These are phyloP conservation scores for Camellia japonica DNA, from an alignment of 148 eudicot species.

Conservation along the genomic window DNA sequence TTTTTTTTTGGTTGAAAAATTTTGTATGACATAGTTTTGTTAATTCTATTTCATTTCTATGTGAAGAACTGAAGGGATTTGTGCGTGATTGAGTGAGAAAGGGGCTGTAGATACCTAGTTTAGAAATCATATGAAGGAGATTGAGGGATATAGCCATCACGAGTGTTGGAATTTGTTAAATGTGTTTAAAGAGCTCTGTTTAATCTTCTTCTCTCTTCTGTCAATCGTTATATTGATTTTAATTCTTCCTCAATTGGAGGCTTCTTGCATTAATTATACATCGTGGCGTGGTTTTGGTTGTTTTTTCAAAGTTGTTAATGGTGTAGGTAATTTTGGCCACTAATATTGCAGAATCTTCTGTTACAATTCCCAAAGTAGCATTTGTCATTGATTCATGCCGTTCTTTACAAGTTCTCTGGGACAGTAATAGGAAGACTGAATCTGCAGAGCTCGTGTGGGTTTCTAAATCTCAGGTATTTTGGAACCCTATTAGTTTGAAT, in stretches of 20 bases:
- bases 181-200: background rate
- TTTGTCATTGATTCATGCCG: slow-evolving; percentile 94
- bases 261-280: background rate
- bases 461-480: no score
- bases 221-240: background rate
- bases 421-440: no score
- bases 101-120: background rate
- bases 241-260: background rate
- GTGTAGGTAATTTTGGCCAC: slow-evolving; percentile 95
- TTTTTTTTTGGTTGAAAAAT: background rate
- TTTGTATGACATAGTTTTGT: background rate
- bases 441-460: no score
- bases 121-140: background rate
- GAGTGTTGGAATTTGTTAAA: background rate
- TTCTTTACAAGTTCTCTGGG: no score
- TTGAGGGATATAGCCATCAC: background rate
- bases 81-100: background rate
- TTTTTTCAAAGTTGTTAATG: slow-evolving; percentile 9
- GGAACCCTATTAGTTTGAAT: no score
- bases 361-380: slow-evolving; percentile 92
- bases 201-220: background rate
- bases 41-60: background rate
- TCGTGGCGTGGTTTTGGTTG: slow-evolving; percentile 15
- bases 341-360: slow-evolving; percentile 97
- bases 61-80: background rate